A percentile compares a stretch with the other conserved stretches of the same genome.
These are phyloP conservation scores for Pythium inflatum DNA, from an alignment of 352 stramenopile species.

Conservation along the genomic window DNA sequence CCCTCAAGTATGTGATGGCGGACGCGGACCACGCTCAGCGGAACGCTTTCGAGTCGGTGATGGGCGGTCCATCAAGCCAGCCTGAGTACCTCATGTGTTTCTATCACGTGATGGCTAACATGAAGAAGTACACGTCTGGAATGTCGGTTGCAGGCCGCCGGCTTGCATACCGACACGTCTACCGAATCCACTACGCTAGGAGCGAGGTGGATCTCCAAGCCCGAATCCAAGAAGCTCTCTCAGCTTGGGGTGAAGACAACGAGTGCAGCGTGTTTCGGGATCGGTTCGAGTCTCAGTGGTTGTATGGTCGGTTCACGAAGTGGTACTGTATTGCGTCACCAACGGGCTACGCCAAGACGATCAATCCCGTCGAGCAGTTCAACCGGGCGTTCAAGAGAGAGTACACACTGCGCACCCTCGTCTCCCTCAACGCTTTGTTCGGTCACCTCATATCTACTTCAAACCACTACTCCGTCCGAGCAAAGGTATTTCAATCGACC, in stretches of 20 bases:
- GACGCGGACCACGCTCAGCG: constrained; percentile 32
- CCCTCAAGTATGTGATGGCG: constrained; percentile 25
- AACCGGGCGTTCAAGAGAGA: constrained; percentile 35
- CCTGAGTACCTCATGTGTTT: constrained; percentile 31
- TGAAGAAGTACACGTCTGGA: background rate
- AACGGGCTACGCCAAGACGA: constrained; percentile 26
- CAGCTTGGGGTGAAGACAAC: background rate
- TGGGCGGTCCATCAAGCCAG: background rate
- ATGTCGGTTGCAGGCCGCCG: background rate
- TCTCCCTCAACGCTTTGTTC: constrained; percentile 21
- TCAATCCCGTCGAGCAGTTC: constrained; percentile 36
- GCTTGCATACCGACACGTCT: constrained; percentile 9
- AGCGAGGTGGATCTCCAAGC: background rate
- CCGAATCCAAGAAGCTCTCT: background rate
- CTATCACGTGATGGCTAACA: constrained; percentile 33
- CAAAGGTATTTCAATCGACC: background rate
- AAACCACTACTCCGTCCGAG: background rate
- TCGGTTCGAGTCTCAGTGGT: background rate
- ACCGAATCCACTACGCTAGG: constrained; percentile 24
- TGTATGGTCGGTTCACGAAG: background rate
- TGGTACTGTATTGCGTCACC: constrained; percentile 29
- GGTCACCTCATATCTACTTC: background rate
- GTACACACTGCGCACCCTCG: constrained; percentile 16
- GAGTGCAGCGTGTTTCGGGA: background rate
- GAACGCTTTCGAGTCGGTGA: constrained; percentile 19